Conservation (phyloP, 306 rosid species). For the Acacia crassicarpa region DNA sequence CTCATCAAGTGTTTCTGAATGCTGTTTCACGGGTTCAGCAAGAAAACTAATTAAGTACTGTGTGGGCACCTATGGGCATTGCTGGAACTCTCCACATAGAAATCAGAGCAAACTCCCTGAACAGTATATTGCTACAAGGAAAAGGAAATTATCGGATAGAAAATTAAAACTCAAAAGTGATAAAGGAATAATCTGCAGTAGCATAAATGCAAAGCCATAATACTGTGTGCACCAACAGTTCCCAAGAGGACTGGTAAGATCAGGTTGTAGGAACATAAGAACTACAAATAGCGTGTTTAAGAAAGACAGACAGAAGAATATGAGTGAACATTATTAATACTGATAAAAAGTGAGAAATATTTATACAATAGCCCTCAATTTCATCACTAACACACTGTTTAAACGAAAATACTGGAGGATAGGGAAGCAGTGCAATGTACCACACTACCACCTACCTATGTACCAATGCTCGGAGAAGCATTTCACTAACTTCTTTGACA, state of each 20-base stretch:
- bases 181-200: constrained; percentile 18
- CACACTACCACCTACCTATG: constrained; percentile 67
- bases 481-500: constrained; percentile 67
- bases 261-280: background rate
- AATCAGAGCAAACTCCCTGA: too few species aligned
- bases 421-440: constrained; percentile 1
- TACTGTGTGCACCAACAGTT: constrained; percentile 20
- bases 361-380: constrained; percentile 3
- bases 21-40: too few species aligned
- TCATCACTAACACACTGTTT: constrained; percentile 23
- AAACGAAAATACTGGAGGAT: constrained; percentile 27
- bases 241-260: constrained; percentile 20
- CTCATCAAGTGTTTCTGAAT: too few species aligned
- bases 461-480: constrained; percentile 75
- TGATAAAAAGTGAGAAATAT: constrained; percentile 11
- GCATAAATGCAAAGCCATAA: constrained; percentile 21
- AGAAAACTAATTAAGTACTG: too few species aligned
- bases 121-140: constrained; percentile 73
- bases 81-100: too few species aligned
- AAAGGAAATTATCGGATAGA: background rate
- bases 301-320: background rate
- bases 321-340: constrained; percentile 24
- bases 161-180: constrained; percentile 30
- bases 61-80: too few species aligned
- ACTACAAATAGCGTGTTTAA: background rate